Evolutionary conservation across 2,329 filamentous ascomycete genomes (phyloP), one percentile per base, ranked within the genome.

Genomic region (Cladophialophora carrionii): DNA sequence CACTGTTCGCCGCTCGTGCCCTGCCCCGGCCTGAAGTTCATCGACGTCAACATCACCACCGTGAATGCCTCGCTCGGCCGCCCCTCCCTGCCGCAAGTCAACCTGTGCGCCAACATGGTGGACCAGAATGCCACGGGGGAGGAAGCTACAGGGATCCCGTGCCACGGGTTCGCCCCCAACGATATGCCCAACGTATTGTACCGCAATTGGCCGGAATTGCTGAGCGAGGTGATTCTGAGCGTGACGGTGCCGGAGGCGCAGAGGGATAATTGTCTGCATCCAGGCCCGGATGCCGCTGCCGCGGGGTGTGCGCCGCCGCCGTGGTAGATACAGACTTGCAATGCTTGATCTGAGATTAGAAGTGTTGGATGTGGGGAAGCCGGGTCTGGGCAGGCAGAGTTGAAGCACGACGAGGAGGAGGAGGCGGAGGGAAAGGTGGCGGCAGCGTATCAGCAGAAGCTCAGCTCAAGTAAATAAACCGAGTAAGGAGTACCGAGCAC

Each of bases 1-100:
- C 80, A 83, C 71, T 82, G 79, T 71, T 76, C 75, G 12, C 72
- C 75, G 10, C 68, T 73, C 2, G 76, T 76, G 41, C 82, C 81
- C 17, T 84, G 81, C 68, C 77, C 77, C 20, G 76, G 76, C 4
- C 75, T 83, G 52, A 75, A 73, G 46, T 83, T 84, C 69, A 76
- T 79, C 62, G 74, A 78, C 61, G 77, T 84, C 31, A 73, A 82
- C 61, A 81, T 84, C 72, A 77, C 76, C 58, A 77, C 78, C 22
- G 74, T 77, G 37, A 77, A 78, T 37, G 78, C 68, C 22, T 74
- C 71, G 2, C 58, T 72, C 37, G 73, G 72, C 0, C 59, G 72
- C 61, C 72, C 79, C 14, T 56, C 51, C 10, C 76, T 77, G 22
- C 72, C 74, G 17, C 79, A 81, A 71, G 76, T 77, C 49, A 74